These are phyloP conservation scores for Ceratobasidium sp. DNA, from an alignment of 1,284 basidiomycete genomes.

Conservation along the genomic window DNA sequence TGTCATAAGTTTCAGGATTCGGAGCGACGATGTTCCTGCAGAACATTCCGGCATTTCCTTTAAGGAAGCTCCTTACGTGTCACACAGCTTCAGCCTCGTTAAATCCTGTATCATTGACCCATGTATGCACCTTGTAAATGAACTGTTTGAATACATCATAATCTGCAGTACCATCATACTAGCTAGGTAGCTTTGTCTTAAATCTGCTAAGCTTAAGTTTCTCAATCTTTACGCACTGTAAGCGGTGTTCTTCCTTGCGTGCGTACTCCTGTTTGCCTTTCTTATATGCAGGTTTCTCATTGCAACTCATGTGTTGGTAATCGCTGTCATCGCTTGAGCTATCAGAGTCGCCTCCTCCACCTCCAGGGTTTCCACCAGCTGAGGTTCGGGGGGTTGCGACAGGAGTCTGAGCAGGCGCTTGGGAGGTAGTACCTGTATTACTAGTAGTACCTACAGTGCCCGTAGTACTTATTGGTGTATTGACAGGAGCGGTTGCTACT, in stretches of 20 bases:
- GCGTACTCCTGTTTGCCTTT: not conserved
- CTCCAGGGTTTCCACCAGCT: not conserved
- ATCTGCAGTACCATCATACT: constrained; percentile 23
- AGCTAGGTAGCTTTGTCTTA: not conserved
- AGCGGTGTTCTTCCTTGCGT: not conserved
- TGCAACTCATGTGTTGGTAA: not conserved
- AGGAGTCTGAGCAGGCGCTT: too few relatives aligned
- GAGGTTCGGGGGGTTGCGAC: too few relatives aligned
- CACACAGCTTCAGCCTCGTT: constrained; percentile 2
- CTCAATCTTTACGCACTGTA: too few relatives aligned
- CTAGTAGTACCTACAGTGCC: too few relatives aligned
- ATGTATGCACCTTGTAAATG: constrained; percentile 11
- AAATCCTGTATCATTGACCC: constrained; percentile 5
- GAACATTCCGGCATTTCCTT: constrained; percentile 4
- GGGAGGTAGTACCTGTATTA: too few relatives aligned
- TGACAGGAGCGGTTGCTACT: too few relatives aligned
- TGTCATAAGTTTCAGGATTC: constrained; percentile 3
- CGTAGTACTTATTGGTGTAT: too few relatives aligned
- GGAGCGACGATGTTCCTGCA: constrained; percentile 25
- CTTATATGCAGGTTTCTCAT: not conserved
- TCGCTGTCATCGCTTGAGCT: not conserved
- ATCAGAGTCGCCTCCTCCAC: not conserved
- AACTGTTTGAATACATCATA: constrained; percentile 29
- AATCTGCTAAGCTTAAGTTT: not conserved
- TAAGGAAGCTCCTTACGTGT: constrained; percentile 27